A percentile compares a stretch with the other conserved stretches of the same genome.
Conservation (phyloP, 495 filamentous ascomycete species). For the Aspergillus affinis region DNA sequence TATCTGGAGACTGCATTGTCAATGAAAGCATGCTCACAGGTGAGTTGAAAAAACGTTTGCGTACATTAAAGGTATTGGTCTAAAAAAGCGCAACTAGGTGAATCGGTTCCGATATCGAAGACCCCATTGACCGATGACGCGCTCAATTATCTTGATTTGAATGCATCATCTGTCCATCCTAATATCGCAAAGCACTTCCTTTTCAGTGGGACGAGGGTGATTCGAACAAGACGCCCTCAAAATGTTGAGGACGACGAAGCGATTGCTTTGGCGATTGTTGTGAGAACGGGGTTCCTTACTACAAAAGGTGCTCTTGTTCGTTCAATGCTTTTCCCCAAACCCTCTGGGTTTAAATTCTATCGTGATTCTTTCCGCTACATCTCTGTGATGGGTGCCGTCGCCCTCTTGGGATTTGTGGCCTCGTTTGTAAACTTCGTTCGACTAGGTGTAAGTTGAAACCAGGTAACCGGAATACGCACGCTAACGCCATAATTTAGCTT, state of each 20-base stretch:
- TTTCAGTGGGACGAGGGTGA: slow-evolving; percentile 93
- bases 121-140: slow-evolving; percentile 80
- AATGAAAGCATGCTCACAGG: slow-evolving; percentile 99
- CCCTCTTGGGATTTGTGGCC: slow-evolving; percentile 79
- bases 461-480: neutral
- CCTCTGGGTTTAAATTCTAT: slow-evolving; percentile 97
- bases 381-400: slow-evolving; percentile 92
- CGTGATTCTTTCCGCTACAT: slow-evolving; percentile 97
- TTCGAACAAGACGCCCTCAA: slow-evolving; percentile 84
- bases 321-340: slow-evolving; percentile 98
- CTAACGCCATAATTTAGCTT: slow-evolving; percentile 46
- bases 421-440: slow-evolving; percentile 92
- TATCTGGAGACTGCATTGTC: slow-evolving; percentile 96
- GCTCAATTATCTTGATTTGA: slow-evolving; percentile 68
- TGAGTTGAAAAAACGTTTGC: slow-evolving; percentile 28
- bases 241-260: slow-evolving; percentile 84
- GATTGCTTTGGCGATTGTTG: slow-evolving; percentile 86
- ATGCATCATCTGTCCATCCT: slow-evolving; percentile 73
- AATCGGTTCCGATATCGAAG: slow-evolving; percentile 97
- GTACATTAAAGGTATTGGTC: slow-evolving; percentile 2
- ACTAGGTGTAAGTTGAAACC: slow-evolving; percentile 54
- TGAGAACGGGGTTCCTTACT: slow-evolving; percentile 93
- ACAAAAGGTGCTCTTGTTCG: slow-evolving; percentile 95
- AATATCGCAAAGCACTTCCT: slow-evolving; percentile 84
- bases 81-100: slow-evolving; percentile 53